A percentile compares a stretch with the other conserved stretches of the same genome.
Evolutionary conservation across 768 basidiomycete species (phyloP).

Genomic region (Boletus rubropictus): DNA sequence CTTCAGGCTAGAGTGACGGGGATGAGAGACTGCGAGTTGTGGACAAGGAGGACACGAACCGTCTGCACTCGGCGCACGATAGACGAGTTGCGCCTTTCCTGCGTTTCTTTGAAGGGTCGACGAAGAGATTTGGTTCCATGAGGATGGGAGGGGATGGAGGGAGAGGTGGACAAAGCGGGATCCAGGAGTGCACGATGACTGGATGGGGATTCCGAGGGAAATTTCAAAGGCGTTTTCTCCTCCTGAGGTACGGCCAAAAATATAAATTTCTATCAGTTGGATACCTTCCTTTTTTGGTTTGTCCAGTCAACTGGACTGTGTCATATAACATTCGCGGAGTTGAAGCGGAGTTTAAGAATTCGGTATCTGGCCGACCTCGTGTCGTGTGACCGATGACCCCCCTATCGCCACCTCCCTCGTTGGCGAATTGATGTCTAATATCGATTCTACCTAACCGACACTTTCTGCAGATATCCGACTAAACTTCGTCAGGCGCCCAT

Average conservation of each 20-base stretch:
- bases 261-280: constrained; percentile 12
- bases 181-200: constrained; percentile 17
- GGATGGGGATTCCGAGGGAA: constrained; percentile 15
- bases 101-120: constrained; percentile 47
- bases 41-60: constrained; percentile 34
- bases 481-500: not conserved
- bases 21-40: not conserved
- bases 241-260: constrained; percentile 8
- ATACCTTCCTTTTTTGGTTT: constrained; percentile 21
- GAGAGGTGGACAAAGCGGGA: constrained; percentile 4
- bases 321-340: constrained; percentile 20
- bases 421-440: too few relatives aligned
- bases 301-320: constrained; percentile 4
- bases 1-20: constrained; percentile 20
- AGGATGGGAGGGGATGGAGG: not conserved
- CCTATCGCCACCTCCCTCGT: too few relatives aligned
- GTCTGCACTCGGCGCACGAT: constrained; percentile 76
- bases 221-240: constrained; percentile 9
- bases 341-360: constrained; percentile 9
- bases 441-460: not conserved
- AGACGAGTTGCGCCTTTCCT: constrained; percentile 70
- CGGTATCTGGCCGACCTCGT: constrained; percentile 16
- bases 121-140: constrained; percentile 25
- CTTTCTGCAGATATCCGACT: not conserved
- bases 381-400: constrained; percentile 1